Base-by-base conservation (phyloP, 805 yeast genomes). In the Suhomyces canberraensis region DNA sequence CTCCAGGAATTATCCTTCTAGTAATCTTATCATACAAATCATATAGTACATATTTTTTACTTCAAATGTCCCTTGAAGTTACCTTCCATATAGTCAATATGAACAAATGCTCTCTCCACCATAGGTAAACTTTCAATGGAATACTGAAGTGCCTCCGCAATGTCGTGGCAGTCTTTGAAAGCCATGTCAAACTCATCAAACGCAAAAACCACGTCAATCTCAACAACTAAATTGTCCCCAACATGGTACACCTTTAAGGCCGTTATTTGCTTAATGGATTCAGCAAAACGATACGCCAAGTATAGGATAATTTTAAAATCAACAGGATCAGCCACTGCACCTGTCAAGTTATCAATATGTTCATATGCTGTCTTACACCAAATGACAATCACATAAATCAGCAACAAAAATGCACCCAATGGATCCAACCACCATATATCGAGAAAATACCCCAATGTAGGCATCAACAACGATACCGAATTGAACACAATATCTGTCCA, bases 21-120 rank as follows among this genome's bases (percentile, higher is more conserved):
- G n/a, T n/a, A n/a, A n/a, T n/a, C n/a, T n/a, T n/a, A n/a, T n/a
- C n/a, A n/a, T n/a, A n/a, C n/a, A n/a, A n/a, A n/a, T n/a, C n/a
- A n/a, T n/a, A n/a, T n/a, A n/a, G n/a, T n/a, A n/a, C n/a, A n/a
- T n/a, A n/a, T n/a, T n/a, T 11, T 13, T 42, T 36, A 63, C 22
- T 52, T 57, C 40, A 67, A 52, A 41, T 67, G 73, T 4, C 73
- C 73, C 42, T 60, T 60, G 51, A 48, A 67, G 39, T 67, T 67
- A 11, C 71, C 71, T 39, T 59, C 66, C 71, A 66, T 65, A 39
- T 79, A 79, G 48, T 85, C 95, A 21, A 84, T 69, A 54, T 85
- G 95, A 13, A 85, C 93, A 66, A 81, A 85, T 1, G 90, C 88
- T 35, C 95, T 66, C 52, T 85, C 91, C 2, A 85, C 89, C 56